These are phyloP conservation scores for Bromus sterilis DNA, from an alignment of 176 grass and related monocot genomes.

Conservation along the genomic window DNA sequence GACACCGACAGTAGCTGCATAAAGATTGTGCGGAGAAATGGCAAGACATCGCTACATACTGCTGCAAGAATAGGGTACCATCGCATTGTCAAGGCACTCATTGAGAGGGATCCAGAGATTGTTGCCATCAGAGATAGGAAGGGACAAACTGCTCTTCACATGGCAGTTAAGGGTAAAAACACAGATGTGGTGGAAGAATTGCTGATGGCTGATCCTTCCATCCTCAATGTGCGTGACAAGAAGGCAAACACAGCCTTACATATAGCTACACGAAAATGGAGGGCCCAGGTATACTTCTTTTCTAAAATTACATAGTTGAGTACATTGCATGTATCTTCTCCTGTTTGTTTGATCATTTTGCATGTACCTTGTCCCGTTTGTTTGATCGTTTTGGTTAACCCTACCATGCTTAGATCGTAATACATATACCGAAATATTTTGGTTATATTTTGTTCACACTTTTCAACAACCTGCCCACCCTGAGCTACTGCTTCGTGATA, in stretches of 20 bases:
- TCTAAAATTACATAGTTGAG: not conserved
- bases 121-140: slow-evolving; percentile 86
- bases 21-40: slow-evolving; percentile 84
- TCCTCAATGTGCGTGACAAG: slow-evolving; percentile 89
- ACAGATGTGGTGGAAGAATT: slow-evolving; percentile 89
- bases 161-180: slow-evolving; percentile 96
- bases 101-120: slow-evolving; percentile 68
- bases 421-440: not conserved
- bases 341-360: not conserved
- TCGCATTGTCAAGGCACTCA: slow-evolving; percentile 67
- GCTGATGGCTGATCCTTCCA: slow-evolving; percentile 73
- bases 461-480: not conserved
- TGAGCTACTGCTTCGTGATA: not conserved
- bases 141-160: slow-evolving; percentile 97
- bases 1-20: slow-evolving; percentile 46
- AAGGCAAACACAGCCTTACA: slow-evolving; percentile 93
- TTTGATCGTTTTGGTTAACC: not conserved
- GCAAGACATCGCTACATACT: slow-evolving; percentile 84
- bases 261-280: slow-evolving; percentile 98
- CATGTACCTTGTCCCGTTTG: not conserved
- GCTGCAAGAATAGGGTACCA: slow-evolving; percentile 76
- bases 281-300: slow-evolving; percentile 69
- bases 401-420: not conserved
- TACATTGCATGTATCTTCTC: not conserved
- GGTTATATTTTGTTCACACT: not conserved